Conservation (phyloP, 2,329 filamentous ascomycete species). For the Alternaria brassicicola region DNA sequence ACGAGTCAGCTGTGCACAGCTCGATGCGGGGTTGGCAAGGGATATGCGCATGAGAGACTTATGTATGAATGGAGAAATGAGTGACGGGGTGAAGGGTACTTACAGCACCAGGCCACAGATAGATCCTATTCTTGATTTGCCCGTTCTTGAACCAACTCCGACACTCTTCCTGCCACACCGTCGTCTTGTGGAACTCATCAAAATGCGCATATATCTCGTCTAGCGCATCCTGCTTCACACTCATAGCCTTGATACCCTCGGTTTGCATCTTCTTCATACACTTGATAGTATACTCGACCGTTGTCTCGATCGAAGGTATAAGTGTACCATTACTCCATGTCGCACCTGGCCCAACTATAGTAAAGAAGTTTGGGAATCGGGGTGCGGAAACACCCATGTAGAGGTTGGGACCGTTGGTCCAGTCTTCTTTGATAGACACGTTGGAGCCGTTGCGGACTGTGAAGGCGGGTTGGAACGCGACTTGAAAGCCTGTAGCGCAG, state of each 20-base stretch:
- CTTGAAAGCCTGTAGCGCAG: conserved; percentile 44
- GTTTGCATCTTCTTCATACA: conserved; percentile 44
- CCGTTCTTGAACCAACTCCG: conserved; percentile 46
- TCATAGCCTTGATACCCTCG: conserved; percentile 41
- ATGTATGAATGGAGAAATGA: not conserved
- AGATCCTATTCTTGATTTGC: conserved; percentile 43
- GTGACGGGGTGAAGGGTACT: conserved; percentile 13
- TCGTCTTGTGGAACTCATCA: conserved; percentile 38
- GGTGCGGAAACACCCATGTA: conserved; percentile 53
- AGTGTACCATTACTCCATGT: conserved; percentile 55
- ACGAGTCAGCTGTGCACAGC: conserved; percentile 30
- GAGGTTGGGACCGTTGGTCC: conserved; percentile 49
- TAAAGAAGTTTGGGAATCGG: conserved; percentile 54
- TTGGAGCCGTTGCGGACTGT: conserved; percentile 48
- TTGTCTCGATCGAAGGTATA: conserved; percentile 54
- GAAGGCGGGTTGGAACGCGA: conserved; percentile 53
- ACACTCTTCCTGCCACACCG: conserved; percentile 44
- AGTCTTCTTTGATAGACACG: conserved; percentile 48
- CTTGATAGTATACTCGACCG: conserved; percentile 42
- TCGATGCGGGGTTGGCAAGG: conserved; percentile 6
- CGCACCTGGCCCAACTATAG: conserved; percentile 51
- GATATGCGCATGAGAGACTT: not conserved
- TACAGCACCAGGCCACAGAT: conserved; percentile 43
- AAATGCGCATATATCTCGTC: conserved; percentile 42
- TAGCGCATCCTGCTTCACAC: conserved; percentile 39